A percentile compares a stretch with the other conserved stretches of the same genome.
Conservation (phyloP, 108 stramenopile species). For the Aurantiochytrium sp. region DNA sequence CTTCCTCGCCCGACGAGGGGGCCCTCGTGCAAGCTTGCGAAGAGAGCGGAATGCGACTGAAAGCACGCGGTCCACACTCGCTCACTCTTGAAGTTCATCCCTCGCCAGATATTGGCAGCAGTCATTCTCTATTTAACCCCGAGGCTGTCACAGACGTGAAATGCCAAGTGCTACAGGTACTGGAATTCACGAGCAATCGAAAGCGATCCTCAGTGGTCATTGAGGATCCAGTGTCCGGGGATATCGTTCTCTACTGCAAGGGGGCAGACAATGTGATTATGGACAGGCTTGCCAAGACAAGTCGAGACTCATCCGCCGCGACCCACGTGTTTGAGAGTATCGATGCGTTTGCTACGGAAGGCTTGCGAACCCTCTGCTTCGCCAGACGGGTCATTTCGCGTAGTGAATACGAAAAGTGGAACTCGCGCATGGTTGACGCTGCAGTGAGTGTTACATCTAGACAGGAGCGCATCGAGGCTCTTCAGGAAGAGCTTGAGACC, state of each 20-base stretch:
- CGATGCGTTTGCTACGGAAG: constrained; percentile 69
- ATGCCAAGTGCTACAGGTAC: background rate
- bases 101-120: background rate
- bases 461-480: constrained; percentile 18
- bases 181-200: constrained; percentile 2
- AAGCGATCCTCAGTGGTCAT: constrained; percentile 54
- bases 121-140: background rate
- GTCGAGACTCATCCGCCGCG: background rate
- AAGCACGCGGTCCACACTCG: background rate
- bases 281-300: background rate
- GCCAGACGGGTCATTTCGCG: constrained; percentile 68
- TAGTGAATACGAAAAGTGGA: constrained; percentile 53
- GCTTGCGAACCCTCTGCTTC: constrained; percentile 86
- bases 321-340: background rate
- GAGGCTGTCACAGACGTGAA: background rate
- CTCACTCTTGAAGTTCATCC: background rate
- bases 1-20: constrained; percentile 30
- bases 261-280: constrained; percentile 52
- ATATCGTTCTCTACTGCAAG: constrained; percentile 33
- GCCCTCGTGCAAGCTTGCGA: constrained; percentile 15
- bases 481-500: constrained; percentile 67
- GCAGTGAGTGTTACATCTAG: background rate
- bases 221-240: constrained; percentile 14
- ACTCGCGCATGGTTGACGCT: constrained; percentile 16
- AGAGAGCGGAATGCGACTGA: background rate